phyloP scores from a whole-genome alignment of 495 filamentous ascomycete species.

The Collariella sp. region DNA sequence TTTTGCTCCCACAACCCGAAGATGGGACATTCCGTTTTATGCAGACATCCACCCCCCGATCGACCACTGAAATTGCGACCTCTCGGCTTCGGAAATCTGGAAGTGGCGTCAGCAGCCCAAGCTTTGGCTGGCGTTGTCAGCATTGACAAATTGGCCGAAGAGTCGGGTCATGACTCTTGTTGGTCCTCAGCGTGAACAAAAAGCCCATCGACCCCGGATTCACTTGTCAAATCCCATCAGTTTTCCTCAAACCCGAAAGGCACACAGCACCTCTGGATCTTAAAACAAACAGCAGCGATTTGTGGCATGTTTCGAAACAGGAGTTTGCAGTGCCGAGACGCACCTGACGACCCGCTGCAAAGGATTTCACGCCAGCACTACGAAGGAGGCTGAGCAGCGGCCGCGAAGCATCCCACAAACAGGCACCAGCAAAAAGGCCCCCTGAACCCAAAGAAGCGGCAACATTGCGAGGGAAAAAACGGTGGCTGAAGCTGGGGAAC shows the following conservation, averaged over 20 bases:
- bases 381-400: conserved; percentile 7
- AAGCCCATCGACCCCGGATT: neutral
- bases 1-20: too few relatives aligned
- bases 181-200: neutral
- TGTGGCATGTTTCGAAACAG: conserved; percentile 2
- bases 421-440: conserved; percentile 10
- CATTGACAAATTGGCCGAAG: conserved; percentile 13
- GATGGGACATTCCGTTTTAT: neutral
- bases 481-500: neutral
- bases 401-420: conserved; percentile 4
- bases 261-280: neutral
- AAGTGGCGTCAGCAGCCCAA: conserved; percentile 2
- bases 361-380: neutral
- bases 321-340: neutral
- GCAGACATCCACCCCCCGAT: neutral
- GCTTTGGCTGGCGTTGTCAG: conserved; percentile 13
- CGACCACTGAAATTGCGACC: neutral
- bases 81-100: neutral
- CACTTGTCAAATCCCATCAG: neutral
- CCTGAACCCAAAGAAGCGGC: neutral
- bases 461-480: neutral
- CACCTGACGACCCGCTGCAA: neutral
- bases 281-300: neutral
- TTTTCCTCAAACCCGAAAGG: neutral
- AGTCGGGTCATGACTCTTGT: too few relatives aligned